Percentiles rank a stretch among this genome's conserved stretches.
These are phyloP conservation scores for Setomelanomma holmii DNA, from an alignment of 2,329 filamentous ascomycete species.

Conservation along the genomic window DNA sequence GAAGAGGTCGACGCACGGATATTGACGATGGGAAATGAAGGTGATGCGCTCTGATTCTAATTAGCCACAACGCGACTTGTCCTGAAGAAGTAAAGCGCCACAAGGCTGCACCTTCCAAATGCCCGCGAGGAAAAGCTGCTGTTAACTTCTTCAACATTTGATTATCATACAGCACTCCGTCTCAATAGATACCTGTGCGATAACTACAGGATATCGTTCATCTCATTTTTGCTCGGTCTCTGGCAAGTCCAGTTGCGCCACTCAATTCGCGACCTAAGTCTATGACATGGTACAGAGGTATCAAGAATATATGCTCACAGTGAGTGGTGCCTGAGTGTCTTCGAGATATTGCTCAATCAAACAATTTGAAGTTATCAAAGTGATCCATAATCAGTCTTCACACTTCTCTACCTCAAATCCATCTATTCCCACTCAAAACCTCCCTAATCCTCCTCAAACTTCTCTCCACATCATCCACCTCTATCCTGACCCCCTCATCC, in stretches of 20 bases:
- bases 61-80: neutral
- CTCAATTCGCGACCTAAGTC: too few relatives aligned
- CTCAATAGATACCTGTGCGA: too few relatives aligned
- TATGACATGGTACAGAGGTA: too few relatives aligned
- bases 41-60: neutral
- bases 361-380: neutral
- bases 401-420: constrained; percentile 12
- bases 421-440: constrained; percentile 14
- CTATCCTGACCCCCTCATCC: constrained; percentile 10
- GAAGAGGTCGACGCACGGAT: neutral
- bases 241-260: too few relatives aligned
- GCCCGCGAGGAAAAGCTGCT: too few relatives aligned
- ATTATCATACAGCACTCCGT: too few relatives aligned
- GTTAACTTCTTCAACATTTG: too few relatives aligned
- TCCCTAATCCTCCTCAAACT: constrained; percentile 18
- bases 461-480: constrained; percentile 16
- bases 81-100: neutral
- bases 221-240: too few relatives aligned
- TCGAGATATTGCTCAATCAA: neutral
- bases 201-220: too few relatives aligned
- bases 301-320: too few relatives aligned
- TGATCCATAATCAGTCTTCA: neutral
- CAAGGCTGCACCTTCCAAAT: too few relatives aligned
- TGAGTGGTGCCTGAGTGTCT: too few relatives aligned
- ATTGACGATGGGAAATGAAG: neutral